Evolutionary conservation across 768 basidiomycete genomes (phyloP).

Genomic region (Lentinula aciculospora): DNA sequence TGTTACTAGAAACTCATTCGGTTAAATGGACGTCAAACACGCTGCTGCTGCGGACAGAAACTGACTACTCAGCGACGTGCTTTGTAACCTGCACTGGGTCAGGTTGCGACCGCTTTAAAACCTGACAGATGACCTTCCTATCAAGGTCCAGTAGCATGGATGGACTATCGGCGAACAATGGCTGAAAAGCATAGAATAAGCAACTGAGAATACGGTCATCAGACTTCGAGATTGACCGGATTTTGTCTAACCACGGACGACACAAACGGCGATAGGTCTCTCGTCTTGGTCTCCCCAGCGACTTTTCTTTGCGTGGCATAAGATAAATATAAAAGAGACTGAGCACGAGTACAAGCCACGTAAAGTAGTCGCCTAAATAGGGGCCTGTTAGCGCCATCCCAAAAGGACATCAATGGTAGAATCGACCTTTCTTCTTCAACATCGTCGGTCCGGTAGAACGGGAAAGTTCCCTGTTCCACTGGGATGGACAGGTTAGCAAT

Average conservation of each 20-base stretch:
- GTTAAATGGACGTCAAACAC: conserved; percentile 5
- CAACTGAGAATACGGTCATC: not conserved
- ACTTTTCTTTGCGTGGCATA: conserved; percentile 44
- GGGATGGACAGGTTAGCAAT: conserved; percentile 6
- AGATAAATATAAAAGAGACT: conserved; percentile 59
- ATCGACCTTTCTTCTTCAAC: conserved; percentile 74
- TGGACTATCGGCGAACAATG: conserved; percentile 37
- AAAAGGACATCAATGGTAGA: not conserved
- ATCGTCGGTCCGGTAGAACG: conserved; percentile 69
- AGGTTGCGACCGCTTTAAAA: conserved; percentile 43
- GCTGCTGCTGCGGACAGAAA: conserved; percentile 9
- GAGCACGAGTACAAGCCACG: conserved; percentile 85
- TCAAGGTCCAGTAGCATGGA: conserved; percentile 38
- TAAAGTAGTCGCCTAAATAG: conserved; percentile 70
- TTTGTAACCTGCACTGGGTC: conserved; percentile 35
- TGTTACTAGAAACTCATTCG: conserved; percentile 19
- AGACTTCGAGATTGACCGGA: conserved; percentile 27
- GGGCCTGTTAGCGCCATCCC: not conserved
- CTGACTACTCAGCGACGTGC: conserved; percentile 47
- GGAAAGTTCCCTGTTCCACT: conserved; percentile 75
- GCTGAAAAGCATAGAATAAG: conserved; percentile 13
- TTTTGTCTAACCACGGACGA: conserved; percentile 32
- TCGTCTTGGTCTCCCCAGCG: conserved; percentile 47
- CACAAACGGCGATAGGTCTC: conserved; percentile 56
- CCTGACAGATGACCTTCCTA: conserved; percentile 43